A percentile compares a stretch with the other conserved stretches of the same genome.
Evolutionary conservation across 2,329 filamentous ascomycete species (phyloP).

Genomic region (Colletotrichum sp.): DNA sequence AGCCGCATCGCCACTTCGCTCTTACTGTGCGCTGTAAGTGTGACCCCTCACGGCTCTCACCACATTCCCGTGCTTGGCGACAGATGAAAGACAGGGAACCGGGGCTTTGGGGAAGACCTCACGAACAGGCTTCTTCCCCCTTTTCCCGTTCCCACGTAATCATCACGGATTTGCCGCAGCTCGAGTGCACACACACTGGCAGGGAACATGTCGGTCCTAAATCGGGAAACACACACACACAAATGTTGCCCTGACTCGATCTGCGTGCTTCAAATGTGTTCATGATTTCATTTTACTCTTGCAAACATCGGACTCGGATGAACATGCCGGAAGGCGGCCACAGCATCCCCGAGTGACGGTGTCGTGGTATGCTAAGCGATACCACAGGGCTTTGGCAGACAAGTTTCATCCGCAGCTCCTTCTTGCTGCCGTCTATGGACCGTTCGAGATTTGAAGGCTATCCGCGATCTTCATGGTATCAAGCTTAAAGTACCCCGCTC

Average conservation of each 20-base stretch:
- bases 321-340: not conserved
- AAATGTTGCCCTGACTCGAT: not conserved
- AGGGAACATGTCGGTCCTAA: not conserved
- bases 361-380: not conserved
- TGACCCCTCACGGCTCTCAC: not conserved
- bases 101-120: not conserved
- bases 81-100: not conserved
- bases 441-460: not conserved
- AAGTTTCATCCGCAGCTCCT: not conserved
- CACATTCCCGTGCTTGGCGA: not conserved
- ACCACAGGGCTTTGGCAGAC: not conserved
- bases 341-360: not conserved
- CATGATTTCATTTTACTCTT: not conserved
- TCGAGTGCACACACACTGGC: not conserved
- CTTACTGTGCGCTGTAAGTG: not conserved
- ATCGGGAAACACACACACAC: not conserved
- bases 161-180: not conserved
- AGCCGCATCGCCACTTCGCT: slow-evolving; percentile 2
- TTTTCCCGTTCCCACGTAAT: not conserved
- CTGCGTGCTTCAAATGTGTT: not conserved
- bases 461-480: not conserved
- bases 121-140: not conserved
- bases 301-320: not conserved
- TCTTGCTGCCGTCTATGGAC: not conserved
- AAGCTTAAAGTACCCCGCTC: not conserved